Evolutionary conservation across 2,329 filamentous ascomycete genomes (phyloP), one percentile per base, ranked within the genome.

Genomic region (Aspergillus sp.): DNA sequence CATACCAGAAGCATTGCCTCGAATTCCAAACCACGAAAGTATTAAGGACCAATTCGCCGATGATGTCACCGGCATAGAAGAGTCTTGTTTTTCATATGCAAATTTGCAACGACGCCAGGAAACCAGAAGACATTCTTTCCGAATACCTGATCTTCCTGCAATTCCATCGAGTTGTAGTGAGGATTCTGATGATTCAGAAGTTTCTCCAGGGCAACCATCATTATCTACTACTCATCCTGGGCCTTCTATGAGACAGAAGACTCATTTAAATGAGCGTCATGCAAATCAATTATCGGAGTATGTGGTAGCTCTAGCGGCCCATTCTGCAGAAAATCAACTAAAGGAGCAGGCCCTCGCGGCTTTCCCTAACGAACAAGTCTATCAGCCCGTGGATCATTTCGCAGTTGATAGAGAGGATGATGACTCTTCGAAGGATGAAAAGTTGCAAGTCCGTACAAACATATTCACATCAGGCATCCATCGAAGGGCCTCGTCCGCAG

Each of bases 211-310:
- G 30, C 79, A 78, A 5, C 77, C 76, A 30, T 81, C 70, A 7
- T 65, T 67, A 1, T 67, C 66, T 49, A 60, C 60, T 25, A 55
- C 69, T n/a, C 68, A 69, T 12, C 56, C 65, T 49, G 63, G 76
- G 65, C 73, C 74, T 55, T 70, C 76, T 55, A 80, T 80, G 67
- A 61, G 48, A 17, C 41, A 43, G 61, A 72, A 63, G 61, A 65
- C 62, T 30, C 69, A 60, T 39, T 65, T 55, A 25, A 66, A 80
- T 67, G 83, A 82, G 82, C 92, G 83, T 59, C 89, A 90, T 64
- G 91, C 95, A 70, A 90, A 91, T 63, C 85, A 86, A 64, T 89
- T 91, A 67, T 87, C 89, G 55, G 87, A 88, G 39, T 93, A 93
- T 74, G 79, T 97, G 58, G 84, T 96, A 60, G 87, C 90, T 59